A percentile compares a stretch with the other conserved stretches of the same genome.
These are phyloP conservation scores for Cyclaneusma minus DNA, from an alignment of 2,329 filamentous ascomycete genomes.

Conservation along the genomic window DNA sequence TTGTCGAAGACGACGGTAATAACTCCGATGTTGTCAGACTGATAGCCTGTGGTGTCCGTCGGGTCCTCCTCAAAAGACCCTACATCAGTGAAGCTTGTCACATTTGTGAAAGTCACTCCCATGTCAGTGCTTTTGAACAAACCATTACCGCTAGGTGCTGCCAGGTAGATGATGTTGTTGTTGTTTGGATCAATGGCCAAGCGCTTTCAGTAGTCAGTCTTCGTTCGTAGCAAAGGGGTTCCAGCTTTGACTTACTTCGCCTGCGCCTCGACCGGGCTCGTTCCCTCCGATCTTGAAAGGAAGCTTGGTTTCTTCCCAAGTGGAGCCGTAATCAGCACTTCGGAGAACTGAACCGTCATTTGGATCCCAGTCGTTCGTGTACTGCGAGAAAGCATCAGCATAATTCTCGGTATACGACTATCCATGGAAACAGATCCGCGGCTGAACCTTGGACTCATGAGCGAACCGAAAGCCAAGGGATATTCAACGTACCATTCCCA, in stretches of 20 bases:
- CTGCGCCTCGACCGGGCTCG: conserved; percentile 44
- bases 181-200: conserved; percentile 42
- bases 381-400: too few species aligned
- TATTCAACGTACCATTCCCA: too few species aligned
- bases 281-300: conserved; percentile 46
- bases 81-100: conserved; percentile 32
- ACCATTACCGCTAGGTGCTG: conserved; percentile 40
- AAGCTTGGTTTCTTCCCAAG: conserved; percentile 32
- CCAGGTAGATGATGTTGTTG: conserved; percentile 40
- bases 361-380: conserved; percentile 45
- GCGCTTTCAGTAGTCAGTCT: conserved; percentile 15
- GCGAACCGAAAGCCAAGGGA: too few species aligned
- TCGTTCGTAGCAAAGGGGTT: neutral
- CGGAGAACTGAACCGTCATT: conserved; percentile 37
- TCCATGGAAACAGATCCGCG: too few species aligned
- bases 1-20: conserved; percentile 39
- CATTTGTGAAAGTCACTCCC: conserved; percentile 36
- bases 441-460: too few species aligned
- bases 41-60: conserved; percentile 26
- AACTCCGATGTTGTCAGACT: conserved; percentile 30
- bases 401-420: too few species aligned
- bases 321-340: conserved; percentile 35
- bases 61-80: conserved; percentile 32
- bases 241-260: conserved; percentile 22
- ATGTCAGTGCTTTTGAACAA: conserved; percentile 41